Conservation (phyloP, 176 grass and related monocot species). For the Aegilops umbellulata region DNA sequence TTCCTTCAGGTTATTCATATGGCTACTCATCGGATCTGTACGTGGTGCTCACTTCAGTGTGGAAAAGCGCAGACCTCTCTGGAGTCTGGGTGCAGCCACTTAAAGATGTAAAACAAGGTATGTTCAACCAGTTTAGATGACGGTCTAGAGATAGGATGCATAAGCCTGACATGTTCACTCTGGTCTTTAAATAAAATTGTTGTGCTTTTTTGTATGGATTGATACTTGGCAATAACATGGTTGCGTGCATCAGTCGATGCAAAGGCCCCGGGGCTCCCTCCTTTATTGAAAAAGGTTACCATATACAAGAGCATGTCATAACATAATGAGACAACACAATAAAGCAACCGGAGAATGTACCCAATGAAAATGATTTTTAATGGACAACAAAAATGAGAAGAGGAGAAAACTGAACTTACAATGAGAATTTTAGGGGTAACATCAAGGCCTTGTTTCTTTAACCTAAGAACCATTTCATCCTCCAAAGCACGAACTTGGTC, state of each 20-base stretch:
- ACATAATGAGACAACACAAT: not conserved
- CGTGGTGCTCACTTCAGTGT: too few species aligned
- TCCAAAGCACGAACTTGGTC: constrained; percentile 95
- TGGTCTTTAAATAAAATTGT: too few species aligned
- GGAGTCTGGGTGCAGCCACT: not conserved
- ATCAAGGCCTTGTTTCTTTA: constrained; percentile 82
- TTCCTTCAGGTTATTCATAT: too few species aligned
- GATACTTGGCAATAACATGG: too few species aligned
- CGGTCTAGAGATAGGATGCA: not conserved
- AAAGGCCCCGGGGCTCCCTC: too few species aligned
- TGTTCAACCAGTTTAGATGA: not conserved
- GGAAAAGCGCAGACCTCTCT: too few species aligned
- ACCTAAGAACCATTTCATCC: constrained; percentile 90
- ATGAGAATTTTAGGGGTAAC: constrained; percentile 88
- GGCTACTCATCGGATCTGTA: too few species aligned
- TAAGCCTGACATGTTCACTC: too few species aligned
- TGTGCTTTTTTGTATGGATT: too few species aligned
- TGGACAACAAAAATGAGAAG: constrained; percentile 1
- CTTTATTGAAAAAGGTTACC: not conserved
- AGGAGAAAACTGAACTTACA: constrained; percentile 45
- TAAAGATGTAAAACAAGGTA: not conserved
- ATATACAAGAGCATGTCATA: not conserved
- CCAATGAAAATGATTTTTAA: not conserved
- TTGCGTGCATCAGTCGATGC: too few species aligned
- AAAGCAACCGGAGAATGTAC: constrained; percentile 9